Conservation (phyloP, 768 basidiomycete species). For the Lentinula sp. region DNA sequence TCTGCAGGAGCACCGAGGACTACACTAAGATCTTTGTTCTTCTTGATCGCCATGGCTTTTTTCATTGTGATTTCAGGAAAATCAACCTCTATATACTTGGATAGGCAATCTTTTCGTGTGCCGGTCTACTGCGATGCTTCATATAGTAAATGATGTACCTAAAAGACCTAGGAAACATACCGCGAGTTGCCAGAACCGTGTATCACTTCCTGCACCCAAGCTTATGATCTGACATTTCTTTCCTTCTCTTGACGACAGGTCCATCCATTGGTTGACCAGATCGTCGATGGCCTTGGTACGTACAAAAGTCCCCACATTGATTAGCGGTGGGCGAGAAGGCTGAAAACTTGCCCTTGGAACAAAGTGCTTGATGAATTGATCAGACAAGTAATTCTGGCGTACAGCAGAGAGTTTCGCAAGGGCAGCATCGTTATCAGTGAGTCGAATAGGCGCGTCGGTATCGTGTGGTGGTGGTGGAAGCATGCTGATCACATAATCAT, state of each 20-base stretch:
- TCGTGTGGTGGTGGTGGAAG: slow-evolving; percentile 27
- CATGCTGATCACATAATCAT: slow-evolving; percentile 7
- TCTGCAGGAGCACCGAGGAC: slow-evolving; percentile 42
- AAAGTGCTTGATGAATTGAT: slow-evolving; percentile 66
- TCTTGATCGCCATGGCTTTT: slow-evolving; percentile 78
- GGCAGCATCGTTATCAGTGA: slow-evolving; percentile 80
- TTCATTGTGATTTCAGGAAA: slow-evolving; percentile 79
- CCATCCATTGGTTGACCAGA: slow-evolving; percentile 64
- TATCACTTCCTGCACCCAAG: slow-evolving; percentile 93
- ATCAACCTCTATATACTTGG: slow-evolving; percentile 82
- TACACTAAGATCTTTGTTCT: slow-evolving; percentile 49
- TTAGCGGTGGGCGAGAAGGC: slow-evolving; percentile 73
- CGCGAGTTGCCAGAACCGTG: slow-evolving; percentile 86
- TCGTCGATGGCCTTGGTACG: slow-evolving; percentile 75
- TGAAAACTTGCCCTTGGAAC: slow-evolving; percentile 61
- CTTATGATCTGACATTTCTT: slow-evolving; percentile 81
- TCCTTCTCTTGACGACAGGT: slow-evolving; percentile 32
- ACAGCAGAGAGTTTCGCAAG: slow-evolving; percentile 84
- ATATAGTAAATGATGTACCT: background rate
- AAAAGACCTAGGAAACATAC: slow-evolving; percentile 36
- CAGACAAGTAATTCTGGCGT: slow-evolving; percentile 70
- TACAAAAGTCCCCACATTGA: slow-evolving; percentile 93
- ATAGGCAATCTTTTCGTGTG: slow-evolving; percentile 39
- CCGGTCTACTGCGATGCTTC: slow-evolving; percentile 44
- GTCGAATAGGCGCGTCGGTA: slow-evolving; percentile 58